phyloP scores from a whole-genome alignment of 2,329 filamentous ascomycete genomes.

The Colletotrichum sp. region DNA sequence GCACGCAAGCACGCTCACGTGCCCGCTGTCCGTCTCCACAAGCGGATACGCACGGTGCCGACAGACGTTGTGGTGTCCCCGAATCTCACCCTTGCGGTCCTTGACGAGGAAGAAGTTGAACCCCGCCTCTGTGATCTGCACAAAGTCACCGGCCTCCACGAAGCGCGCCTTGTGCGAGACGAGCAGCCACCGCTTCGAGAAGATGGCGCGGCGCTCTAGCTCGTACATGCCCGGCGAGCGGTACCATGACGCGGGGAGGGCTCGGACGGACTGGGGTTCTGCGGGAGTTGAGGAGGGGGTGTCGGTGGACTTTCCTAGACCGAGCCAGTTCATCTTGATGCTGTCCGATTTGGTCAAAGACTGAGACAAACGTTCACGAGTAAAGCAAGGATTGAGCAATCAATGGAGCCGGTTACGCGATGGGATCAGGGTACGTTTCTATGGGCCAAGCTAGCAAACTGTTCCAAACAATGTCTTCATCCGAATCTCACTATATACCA shows the following conservation, averaged over 20 bases:
- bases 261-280: constrained; percentile 9
- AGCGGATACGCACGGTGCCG: not conserved
- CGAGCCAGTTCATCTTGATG: not conserved
- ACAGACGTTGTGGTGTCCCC: not conserved
- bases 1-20: not conserved
- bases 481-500: not conserved
- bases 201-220: constrained; percentile 43
- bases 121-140: not conserved
- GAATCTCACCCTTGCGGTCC: not conserved
- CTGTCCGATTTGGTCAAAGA: rapidly evolving
- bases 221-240: constrained; percentile 38
- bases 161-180: constrained; percentile 25
- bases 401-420: not conserved
- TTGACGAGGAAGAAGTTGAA: not conserved
- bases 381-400: not conserved
- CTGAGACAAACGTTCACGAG: not conserved
- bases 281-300: not conserved
- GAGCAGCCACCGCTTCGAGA: constrained; percentile 38
- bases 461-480: not conserved
- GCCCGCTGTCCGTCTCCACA: not conserved
- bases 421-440: not conserved
- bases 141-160: constrained; percentile 24
- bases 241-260: constrained; percentile 28
- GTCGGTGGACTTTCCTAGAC: not conserved
- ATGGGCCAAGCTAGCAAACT: not conserved